Evolutionary conservation across 805 yeast genomes (phyloP).

Genomic region (Wickerhamomyces queroliae): DNA sequence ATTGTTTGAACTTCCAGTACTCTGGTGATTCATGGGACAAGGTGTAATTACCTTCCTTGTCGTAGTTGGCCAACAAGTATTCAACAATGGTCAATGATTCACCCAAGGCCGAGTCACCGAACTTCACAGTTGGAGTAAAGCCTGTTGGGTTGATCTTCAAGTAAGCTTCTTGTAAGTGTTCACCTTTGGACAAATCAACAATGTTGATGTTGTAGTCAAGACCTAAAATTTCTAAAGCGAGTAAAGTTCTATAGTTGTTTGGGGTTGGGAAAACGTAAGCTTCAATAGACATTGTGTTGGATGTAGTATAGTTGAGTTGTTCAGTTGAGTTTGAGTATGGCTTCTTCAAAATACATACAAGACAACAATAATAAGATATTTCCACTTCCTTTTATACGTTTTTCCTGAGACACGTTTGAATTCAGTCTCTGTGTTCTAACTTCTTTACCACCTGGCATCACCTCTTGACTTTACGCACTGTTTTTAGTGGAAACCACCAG

Average conservation of each 20-base stretch:
- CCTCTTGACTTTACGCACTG: too few species aligned
- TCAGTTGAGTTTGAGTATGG: too few species aligned
- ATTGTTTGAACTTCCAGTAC: conserved; percentile 43
- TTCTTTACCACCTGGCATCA: too few species aligned
- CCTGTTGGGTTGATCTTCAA: conserved; percentile 49
- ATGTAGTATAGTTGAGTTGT: too few species aligned
- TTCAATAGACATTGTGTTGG: neutral
- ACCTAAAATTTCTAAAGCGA: conserved; percentile 24
- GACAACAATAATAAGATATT: too few species aligned
- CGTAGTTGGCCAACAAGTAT: conserved; percentile 50
- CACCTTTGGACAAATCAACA: conserved; percentile 33
- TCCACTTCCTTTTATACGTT: too few species aligned
- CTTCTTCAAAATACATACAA: too few species aligned
- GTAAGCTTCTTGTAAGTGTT: conserved; percentile 45
- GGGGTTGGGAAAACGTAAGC: conserved; percentile 19
- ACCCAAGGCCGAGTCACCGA: conserved; percentile 23
- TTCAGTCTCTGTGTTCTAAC: too few species aligned
- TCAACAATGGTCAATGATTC: conserved; percentile 39
- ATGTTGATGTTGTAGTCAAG: conserved; percentile 23
- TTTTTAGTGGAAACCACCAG: too few species aligned
- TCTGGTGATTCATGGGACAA: conserved; percentile 26
- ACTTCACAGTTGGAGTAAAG: conserved; percentile 44
- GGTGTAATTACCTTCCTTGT: conserved; percentile 35
- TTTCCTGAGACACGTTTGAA: too few species aligned
- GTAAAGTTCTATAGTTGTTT: conserved; percentile 29